A percentile compares a stretch with the other conserved stretches of the same genome.
phyloP scores from a whole-genome alignment of 345 rosid species.

The Gossypium australe region DNA sequence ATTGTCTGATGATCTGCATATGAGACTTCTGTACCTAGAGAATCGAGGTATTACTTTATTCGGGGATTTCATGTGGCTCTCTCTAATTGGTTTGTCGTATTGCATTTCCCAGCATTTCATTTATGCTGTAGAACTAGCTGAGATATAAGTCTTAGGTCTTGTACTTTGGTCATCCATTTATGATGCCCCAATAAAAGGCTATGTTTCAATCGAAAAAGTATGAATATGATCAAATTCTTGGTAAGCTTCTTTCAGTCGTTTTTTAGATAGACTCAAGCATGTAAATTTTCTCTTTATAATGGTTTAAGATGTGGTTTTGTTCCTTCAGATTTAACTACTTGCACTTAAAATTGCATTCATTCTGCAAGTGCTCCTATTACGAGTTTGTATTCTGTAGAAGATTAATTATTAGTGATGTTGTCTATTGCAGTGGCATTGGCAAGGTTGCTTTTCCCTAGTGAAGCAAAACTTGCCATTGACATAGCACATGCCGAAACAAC shows the following conservation, averaged over 20 bases:
- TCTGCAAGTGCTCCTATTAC: neutral
- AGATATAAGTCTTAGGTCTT: neutral
- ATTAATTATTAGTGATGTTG: conserved; percentile 16
- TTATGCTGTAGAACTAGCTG: neutral
- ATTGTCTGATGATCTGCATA: conserved; percentile 71
- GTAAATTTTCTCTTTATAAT: neutral
- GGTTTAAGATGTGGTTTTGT: neutral
- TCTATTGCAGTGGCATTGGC: conserved; percentile 78
- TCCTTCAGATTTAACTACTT: neutral
- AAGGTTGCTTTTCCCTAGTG: conserved; percentile 70
- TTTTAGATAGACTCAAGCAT: neutral
- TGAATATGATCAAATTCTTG: neutral
- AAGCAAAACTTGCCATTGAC: conserved; percentile 93
- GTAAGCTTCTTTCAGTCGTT: neutral
- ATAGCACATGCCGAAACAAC: conserved; percentile 71
- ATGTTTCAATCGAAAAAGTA: neutral
- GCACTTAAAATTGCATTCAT: neutral
- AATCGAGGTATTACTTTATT: conserved; percentile 63
- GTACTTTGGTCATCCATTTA: too few species aligned
- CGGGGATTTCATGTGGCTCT: neutral
- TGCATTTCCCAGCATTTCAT: neutral
- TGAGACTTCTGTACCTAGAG: conserved; percentile 85
- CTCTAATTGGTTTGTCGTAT: neutral
- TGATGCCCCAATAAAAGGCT: neutral
- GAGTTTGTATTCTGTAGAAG: neutral